Base-by-base conservation (phyloP, 169 alveolate genomes). In the Neospora caninum region DNA sequence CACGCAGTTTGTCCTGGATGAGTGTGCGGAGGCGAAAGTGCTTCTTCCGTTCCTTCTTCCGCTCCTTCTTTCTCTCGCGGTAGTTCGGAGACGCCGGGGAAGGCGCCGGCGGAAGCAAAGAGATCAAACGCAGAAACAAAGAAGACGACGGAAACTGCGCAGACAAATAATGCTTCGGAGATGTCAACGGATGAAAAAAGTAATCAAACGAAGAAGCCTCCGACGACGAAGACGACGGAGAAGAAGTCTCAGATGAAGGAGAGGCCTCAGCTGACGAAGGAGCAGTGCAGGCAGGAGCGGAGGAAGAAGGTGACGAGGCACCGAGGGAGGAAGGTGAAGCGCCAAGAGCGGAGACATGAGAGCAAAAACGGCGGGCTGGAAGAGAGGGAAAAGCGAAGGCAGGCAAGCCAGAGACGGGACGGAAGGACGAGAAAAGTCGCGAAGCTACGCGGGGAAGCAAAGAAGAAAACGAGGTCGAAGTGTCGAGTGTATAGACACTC, bases 91-190 rank as follows among this genome's bases (percentile, higher is more conserved):
- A 4, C 39, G 84, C 84, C 84, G 84, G 49, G 4, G 84, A 73
- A 4, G 43, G 49, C 45, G 84, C 39, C 9, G 84, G 84, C 39
- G 84, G 84, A 18, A 73, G 84, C 84, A 73, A n/a, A 31, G 49
- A 31, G 18, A 73, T n/a, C 84, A 73, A 43, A 4, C 42, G 84
- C 84, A n/a, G 42, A 36, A 73, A 73, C 39, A 73, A 43, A 34
- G 84, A 31, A 9, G 84, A 31, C 38, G 84, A 73, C 1, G 84
- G 84, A 73, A 73, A 73, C 84, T 73, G 84, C 45, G 84, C 84
- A 73, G 84, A 73, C 27, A 73, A n/a, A 73, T 34, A 34, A 27
- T 73, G 49, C 42, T 73, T 31, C 22, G 49, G 43, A 73, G 49
- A 31, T 27, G 43, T 34, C 84, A 31, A 43, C 41, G 39, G 84